Conservation (phyloP, 768 basidiomycete species). For the Calocybe cyanea region DNA sequence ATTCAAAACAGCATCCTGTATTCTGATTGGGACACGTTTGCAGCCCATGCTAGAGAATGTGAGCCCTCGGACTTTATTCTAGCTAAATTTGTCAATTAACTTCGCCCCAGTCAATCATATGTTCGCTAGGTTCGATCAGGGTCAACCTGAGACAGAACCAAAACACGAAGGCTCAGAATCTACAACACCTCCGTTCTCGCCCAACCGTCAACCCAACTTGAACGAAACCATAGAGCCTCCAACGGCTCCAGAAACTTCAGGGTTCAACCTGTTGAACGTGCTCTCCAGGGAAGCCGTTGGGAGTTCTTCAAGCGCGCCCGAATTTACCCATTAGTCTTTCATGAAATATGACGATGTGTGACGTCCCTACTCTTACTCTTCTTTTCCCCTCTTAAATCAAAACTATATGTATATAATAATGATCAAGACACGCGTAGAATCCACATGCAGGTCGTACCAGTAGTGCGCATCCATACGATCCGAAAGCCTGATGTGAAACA, state of each 20-base stretch:
- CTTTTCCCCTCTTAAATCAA: not conserved
- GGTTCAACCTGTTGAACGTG: not conserved
- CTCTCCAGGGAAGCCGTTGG: not conserved
- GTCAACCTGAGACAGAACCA: conserved; percentile 1
- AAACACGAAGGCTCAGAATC: not conserved
- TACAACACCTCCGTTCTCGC: not conserved
- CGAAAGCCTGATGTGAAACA: too few species aligned
- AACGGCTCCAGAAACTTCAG: not conserved
- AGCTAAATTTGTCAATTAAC: not conserved
- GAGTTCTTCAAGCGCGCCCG: not conserved
- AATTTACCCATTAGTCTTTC: not conserved
- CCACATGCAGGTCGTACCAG: too few species aligned
- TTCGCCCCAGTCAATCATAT: conserved; percentile 38
- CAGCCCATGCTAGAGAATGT: conserved; percentile 80
- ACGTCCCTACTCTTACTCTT: not conserved
- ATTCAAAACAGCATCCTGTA: not conserved
- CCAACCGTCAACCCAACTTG: not conserved
- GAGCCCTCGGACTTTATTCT: conserved; percentile 22
- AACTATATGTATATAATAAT: conserved; percentile 4
- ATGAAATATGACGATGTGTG: conserved; percentile 1
- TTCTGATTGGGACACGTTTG: conserved; percentile 8
- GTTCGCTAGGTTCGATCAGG: conserved; percentile 20
- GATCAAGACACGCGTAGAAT: too few species aligned
- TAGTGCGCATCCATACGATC: too few species aligned
- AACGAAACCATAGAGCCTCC: not conserved